Conservation (phyloP, 2,329 filamentous ascomycete species). For the Orbilia brochopaga region DNA sequence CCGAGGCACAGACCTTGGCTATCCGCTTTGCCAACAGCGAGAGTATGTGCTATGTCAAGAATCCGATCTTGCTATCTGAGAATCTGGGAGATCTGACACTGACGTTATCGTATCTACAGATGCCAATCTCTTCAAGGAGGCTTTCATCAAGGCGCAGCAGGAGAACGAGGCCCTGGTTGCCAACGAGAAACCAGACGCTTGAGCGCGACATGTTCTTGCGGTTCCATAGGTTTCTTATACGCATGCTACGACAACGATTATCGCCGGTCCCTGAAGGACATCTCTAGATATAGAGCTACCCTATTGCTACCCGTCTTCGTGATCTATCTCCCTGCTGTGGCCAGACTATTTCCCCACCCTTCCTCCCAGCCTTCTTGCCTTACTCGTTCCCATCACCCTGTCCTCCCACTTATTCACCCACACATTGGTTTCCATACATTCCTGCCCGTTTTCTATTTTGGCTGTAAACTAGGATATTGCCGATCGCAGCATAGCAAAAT, state of each 20-base stretch:
- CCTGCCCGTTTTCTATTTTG: constrained; percentile 2
- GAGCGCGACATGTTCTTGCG: background rate
- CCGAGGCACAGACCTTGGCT: constrained; percentile 92
- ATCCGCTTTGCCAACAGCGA: constrained; percentile 98
- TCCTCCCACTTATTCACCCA: background rate
- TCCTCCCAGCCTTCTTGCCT: background rate
- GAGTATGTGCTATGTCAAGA: constrained; percentile 66
- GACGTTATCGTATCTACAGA: constrained; percentile 64
- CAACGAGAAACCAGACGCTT: constrained; percentile 11
- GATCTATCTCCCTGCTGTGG: background rate
- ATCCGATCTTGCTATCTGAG: background rate
- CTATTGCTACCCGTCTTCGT: background rate
- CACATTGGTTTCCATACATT: background rate
- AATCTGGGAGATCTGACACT: background rate
- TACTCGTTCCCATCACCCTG: too few relatives aligned
- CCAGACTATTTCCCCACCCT: background rate
- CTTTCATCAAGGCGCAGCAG: constrained; percentile 94
- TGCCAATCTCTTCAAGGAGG: constrained; percentile 96
- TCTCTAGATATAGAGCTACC: constrained; percentile 7
- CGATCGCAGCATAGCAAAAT: constrained; percentile 10
- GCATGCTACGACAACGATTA: background rate
- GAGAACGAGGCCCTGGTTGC: constrained; percentile 90
- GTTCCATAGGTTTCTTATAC: background rate
- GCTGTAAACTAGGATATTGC: constrained; percentile 7
- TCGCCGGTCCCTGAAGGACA: background rate